Evolutionary conservation across 1,284 basidiomycete genomes (phyloP).

Genomic region (Irpex rosettiformis): DNA sequence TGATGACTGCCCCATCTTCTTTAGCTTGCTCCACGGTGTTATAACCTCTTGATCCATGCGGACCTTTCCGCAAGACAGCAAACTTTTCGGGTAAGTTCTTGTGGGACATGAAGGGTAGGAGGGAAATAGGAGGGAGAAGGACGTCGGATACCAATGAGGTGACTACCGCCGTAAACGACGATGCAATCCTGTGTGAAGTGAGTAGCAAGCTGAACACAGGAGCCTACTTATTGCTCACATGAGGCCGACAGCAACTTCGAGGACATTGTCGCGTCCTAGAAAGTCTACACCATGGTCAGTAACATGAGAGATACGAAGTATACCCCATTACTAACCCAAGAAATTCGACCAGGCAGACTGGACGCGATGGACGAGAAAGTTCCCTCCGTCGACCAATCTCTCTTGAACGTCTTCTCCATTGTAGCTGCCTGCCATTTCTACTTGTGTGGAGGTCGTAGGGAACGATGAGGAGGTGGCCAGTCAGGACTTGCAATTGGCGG

Average conservation of each 20-base stretch:
- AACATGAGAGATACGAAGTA: neutral
- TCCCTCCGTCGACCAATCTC: conserved; percentile 5
- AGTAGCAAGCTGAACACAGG: neutral
- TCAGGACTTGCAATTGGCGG: neutral
- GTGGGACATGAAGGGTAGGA: conserved; percentile 16
- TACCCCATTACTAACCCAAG: conserved; percentile 6
- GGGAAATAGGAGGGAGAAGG: conserved; percentile 13
- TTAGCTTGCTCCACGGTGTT: conserved; percentile 15
- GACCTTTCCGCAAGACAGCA: conserved; percentile 9
- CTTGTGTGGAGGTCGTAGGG: neutral
- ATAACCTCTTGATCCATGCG: conserved; percentile 10
- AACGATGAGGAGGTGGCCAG: neutral
- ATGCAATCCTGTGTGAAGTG: conserved; percentile 9
- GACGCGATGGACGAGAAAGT: conserved; percentile 8
- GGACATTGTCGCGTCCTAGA: conserved; percentile 15
- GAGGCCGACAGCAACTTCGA: conserved; percentile 15
- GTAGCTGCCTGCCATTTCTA: conserved; percentile 3
- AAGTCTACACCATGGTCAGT: conserved; percentile 10
- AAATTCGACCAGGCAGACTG: conserved; percentile 14
- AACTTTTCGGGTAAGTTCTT: conserved; percentile 15
- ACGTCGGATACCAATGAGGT: conserved; percentile 14
- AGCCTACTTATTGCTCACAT: conserved; percentile 6
- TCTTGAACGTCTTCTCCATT: conserved; percentile 11
- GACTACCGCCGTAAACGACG: conserved; percentile 14
- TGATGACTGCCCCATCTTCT: conserved; percentile 15